Evolutionary conservation across 2,329 filamentous ascomycete species (phyloP), one percentile per base, ranked within the genome.

Genomic region (Diplodia mutila): DNA sequence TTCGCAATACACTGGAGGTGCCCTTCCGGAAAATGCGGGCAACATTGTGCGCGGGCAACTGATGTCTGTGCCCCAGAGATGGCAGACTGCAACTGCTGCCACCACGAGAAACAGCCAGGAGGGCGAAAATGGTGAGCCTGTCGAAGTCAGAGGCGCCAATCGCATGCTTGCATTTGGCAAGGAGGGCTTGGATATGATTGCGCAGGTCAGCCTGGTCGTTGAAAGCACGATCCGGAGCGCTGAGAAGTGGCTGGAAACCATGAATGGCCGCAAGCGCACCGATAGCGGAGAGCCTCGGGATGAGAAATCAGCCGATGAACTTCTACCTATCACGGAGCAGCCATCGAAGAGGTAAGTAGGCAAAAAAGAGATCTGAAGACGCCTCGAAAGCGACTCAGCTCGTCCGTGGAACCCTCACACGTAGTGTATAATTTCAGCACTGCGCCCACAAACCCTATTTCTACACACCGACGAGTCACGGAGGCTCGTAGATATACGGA

Each of bases 151-250:
- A 9, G 82, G 82, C 63, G 93, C 92, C 0, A 90, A 93, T 72
- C 86, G 91, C 49, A 93, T 96, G 67, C 82, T 98, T 14, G 88
- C 95, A 1, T 87, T 98, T 63, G 94, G 94, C 7, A 91, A 91
- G 74, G 94, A 98, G 77, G 93, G 94, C 0, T 83, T 98, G 16
- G 93, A 97, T 72, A 97, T 98, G 90, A 93, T 98, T 85, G 87
- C 89, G 0, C 93, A 97, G 77, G 93, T 99, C 61, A 95, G 90
- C 49, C 89, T 90, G 5, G 92, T 97, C 1, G 86, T 98, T 9
- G 92, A 96, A 72, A 91, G 93, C 65, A 98, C 95, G 0, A 91
- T 98, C 65, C 87, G 91, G 66, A 95, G 91, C 73, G 95, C 95
- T 0, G 94, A 98, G 79, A 88, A 90, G 72, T 98, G 95, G 95